These are phyloP conservation scores for Corinectria fuckeliana DNA, from an alignment of 2,329 filamentous ascomycete genomes.

Conservation along the genomic window DNA sequence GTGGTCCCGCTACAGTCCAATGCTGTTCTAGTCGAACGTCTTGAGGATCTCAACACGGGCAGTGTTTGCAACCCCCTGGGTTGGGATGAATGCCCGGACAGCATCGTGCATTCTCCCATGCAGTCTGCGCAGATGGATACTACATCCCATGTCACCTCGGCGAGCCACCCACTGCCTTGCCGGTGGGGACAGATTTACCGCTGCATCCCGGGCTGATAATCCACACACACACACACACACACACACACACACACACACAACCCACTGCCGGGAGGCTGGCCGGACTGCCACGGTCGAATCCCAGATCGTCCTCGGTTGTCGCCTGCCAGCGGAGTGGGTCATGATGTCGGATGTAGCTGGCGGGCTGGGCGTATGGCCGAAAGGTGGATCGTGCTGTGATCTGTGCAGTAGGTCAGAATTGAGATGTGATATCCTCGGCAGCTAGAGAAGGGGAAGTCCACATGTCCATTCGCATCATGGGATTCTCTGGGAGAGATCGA, in stretches of 20 bases:
- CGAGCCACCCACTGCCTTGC: constrained; percentile 1
- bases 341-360: background rate
- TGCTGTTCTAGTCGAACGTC: background rate
- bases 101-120: constrained; percentile 13
- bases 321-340: constrained; percentile 1
- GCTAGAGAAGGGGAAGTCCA: background rate
- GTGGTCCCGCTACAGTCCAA: background rate
- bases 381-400: constrained; percentile 8
- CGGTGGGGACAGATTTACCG: constrained; percentile 10
- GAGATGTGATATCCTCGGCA: constrained; percentile 14
- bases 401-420: constrained; percentile 4
- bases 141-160: constrained; percentile 2
- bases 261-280: constrained; percentile 8
- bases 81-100: constrained; percentile 5
- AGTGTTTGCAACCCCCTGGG: background rate
- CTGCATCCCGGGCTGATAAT: constrained; percentile 13
- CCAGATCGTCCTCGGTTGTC: background rate
- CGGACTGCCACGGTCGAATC: background rate
- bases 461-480: constrained; percentile 1
- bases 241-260: too few relatives aligned
- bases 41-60: background rate
- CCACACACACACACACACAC: too few relatives aligned
- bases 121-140: constrained; percentile 11
- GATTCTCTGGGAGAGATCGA: background rate
- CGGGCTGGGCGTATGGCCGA: constrained; percentile 1